Base-by-base conservation (phyloP, 805 yeast genomes). In the Komagataella phaffii region DNA sequence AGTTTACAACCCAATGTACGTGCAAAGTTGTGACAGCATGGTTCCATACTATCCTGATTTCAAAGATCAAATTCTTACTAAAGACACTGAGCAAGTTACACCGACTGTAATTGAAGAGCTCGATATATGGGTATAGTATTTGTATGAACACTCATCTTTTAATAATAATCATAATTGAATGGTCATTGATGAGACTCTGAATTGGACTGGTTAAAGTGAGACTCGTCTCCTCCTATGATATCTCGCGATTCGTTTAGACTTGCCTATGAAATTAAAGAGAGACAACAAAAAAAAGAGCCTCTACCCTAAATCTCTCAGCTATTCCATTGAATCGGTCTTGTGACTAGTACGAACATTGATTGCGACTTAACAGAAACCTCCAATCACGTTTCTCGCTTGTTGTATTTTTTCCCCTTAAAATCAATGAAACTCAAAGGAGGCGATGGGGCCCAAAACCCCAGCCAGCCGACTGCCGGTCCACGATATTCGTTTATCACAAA, bases 21-120 rank as follows among this genome's bases (percentile, higher is more conserved):
- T 86, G 12, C 88, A 83, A 58, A 76, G 77, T 54, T 70, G 80
- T 46, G 95, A 88, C 63, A 69, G 90, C 0, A 63, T 93, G 61
- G 88, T 89, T 1, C 96, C 97, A 1, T 80, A 75, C 59, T 89
- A 85, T 63, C 98, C 98, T 1, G 57, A 68, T 30, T 30, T 30
- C 40, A 30, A 30, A 10, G 40, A 30, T 30, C 14, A 30, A 14
- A 30, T 30, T 30, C 5, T 30, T 10, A 30, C 4, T 4, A 30
- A 14, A 14, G 40, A 30, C 12, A 4, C 40, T 8, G 14, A 30
- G 14, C 40, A 30, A 30, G 40, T 5, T 30, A 30, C 3, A 10
- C 40, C 40, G 10, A 7, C 40, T 14, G 40, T 30, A 10, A 30
- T 30, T 14, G 40, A 30, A 30, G 40, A 30, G 40, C 40, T 30